Conservation (phyloP, 2,329 filamentous ascomycete species). For the Aurifilum marmelostoma region DNA sequence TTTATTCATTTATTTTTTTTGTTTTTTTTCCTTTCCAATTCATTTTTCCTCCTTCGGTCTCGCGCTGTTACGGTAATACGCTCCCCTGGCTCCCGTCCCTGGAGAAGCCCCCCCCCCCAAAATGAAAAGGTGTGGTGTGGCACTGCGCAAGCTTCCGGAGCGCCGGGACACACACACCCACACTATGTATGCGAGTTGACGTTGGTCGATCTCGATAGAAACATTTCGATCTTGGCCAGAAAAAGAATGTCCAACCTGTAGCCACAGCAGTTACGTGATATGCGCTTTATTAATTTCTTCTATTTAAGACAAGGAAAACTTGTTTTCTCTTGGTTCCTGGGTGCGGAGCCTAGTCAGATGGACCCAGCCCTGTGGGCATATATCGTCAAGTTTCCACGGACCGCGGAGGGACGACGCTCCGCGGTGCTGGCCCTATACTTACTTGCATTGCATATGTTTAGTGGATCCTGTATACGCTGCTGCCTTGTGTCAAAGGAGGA, state of each 20-base stretch:
- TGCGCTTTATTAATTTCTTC: not conserved
- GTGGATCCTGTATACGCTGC: not conserved
- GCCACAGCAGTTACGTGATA: not conserved
- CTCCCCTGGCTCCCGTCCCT: too few relatives aligned
- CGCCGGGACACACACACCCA: not conserved
- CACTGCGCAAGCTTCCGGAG: not conserved
- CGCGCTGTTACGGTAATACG: not conserved
- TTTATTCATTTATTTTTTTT: not conserved
- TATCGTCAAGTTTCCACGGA: not conserved
- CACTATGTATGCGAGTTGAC: not conserved
- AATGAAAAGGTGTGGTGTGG: not conserved
- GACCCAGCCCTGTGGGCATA: too few relatives aligned
- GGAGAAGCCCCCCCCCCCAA: too few relatives aligned
- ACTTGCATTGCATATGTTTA: not conserved
- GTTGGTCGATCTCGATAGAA: not conserved
- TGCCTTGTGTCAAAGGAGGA: not conserved
- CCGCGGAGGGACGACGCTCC: not conserved
- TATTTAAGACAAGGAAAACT: too few relatives aligned
- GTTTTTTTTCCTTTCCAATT: not conserved
- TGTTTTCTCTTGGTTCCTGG: not conserved
- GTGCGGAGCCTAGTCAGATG: too few relatives aligned
- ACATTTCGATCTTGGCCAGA: not conserved
- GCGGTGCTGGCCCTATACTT: too few relatives aligned
- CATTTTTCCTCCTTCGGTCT: not conserved
- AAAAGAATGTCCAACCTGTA: conserved; percentile 3